These are phyloP conservation scores for Hemisphaericaspora nanyangensis DNA, from an alignment of 805 yeast species.

Conservation along the genomic window DNA sequence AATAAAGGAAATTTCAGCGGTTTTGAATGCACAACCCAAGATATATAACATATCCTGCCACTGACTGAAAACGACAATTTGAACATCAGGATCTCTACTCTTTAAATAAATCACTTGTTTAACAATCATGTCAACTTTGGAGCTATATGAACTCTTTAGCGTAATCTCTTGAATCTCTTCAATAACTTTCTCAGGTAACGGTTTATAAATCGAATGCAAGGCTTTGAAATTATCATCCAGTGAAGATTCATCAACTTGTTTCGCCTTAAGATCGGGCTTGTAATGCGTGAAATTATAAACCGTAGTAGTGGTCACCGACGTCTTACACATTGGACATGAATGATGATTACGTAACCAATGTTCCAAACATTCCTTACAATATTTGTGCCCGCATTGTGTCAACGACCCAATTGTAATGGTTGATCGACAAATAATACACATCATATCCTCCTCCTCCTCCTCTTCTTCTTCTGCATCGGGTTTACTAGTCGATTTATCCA, in stretches of 20 bases:
- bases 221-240: conserved; percentile 4
- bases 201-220: conserved; percentile 42
- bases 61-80: conserved; percentile 85
- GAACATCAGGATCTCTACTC: conserved; percentile 55
- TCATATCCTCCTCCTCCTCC: conserved; percentile 34
- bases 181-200: conserved; percentile 39
- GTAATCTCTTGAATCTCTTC: conserved; percentile 39
- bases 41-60: conserved; percentile 74
- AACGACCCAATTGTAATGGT: conserved; percentile 71
- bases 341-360: conserved; percentile 62
- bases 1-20: conserved; percentile 53
- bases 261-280: conserved; percentile 48
- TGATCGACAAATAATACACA: conserved; percentile 78
- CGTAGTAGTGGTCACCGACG: conserved; percentile 43
- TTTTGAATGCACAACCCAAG: conserved; percentile 60
- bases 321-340: conserved; percentile 82
- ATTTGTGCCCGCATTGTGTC: conserved; percentile 89
- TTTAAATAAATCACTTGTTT: conserved; percentile 66
- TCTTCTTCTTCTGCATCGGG: conserved; percentile 15
- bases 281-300: conserved; percentile 68
- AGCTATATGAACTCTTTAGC: conserved; percentile 55
- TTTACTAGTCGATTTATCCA: conserved; percentile 5
- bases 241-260: conserved; percentile 32
- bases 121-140: conserved; percentile 81
- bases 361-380: conserved; percentile 75